A percentile compares a stretch with the other conserved stretches of the same genome.
phyloP scores from a whole-genome alignment of 1,284 basidiomycete genomes.

The Melampsora larici-populina region DNA sequence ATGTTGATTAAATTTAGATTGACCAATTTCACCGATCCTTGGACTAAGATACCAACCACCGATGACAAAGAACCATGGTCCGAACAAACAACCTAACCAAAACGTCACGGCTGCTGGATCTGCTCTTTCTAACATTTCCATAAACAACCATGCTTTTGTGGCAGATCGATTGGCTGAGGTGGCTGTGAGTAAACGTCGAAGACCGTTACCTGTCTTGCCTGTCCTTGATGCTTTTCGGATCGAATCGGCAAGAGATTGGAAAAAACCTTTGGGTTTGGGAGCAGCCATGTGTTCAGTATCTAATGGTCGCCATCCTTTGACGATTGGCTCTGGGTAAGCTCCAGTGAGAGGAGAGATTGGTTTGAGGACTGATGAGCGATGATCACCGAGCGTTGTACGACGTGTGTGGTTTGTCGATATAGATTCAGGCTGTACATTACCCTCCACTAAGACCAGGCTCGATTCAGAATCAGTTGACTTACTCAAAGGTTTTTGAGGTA shows the following conservation, averaged over 20 bases:
- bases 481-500: not conserved
- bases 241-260: not conserved
- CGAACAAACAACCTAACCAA: slow-evolving; percentile 45
- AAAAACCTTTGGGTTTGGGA: not conserved
- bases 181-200: not conserved
- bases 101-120: slow-evolving; percentile 46
- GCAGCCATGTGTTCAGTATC: not conserved
- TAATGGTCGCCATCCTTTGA: not conserved
- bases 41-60: slow-evolving; percentile 47
- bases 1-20: not conserved
- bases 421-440: not conserved
- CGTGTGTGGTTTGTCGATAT: not conserved
- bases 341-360: not conserved
- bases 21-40: slow-evolving; percentile 45
- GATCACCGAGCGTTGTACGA: not conserved
- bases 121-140: slow-evolving; percentile 42
- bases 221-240: not conserved
- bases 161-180: not conserved
- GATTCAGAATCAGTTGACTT: not conserved
- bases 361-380: not conserved
- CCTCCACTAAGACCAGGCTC: not conserved
- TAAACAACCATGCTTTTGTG: not conserved
- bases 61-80: slow-evolving; percentile 47
- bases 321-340: not conserved
- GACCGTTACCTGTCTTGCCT: not conserved